A percentile compares a stretch with the other conserved stretches of the same genome.
Evolutionary conservation across 805 yeast species (phyloP).

Genomic region (Priceomyces fermenticarens): DNA sequence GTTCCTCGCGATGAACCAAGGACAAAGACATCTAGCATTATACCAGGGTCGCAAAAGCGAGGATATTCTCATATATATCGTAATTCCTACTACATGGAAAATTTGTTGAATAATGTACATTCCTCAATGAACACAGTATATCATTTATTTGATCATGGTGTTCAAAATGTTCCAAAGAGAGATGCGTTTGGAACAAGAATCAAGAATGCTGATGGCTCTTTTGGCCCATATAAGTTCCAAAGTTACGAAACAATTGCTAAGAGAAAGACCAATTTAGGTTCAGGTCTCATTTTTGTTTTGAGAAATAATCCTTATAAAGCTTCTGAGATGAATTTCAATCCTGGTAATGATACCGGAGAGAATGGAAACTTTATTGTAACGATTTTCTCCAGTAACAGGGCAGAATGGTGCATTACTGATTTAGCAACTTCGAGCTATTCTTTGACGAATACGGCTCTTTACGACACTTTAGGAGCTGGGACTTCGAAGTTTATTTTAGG

Average conservation of each 20-base stretch:
- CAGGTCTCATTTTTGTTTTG: slow-evolving; percentile 34
- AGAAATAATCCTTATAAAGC: slow-evolving; percentile 30
- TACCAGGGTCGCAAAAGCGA: slow-evolving; percentile 37
- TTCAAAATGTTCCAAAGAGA: slow-evolving; percentile 28
- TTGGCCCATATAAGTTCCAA: slow-evolving; percentile 28
- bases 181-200: slow-evolving; percentile 48
- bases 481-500: slow-evolving; percentile 62
- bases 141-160: slow-evolving; percentile 43
- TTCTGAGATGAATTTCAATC: slow-evolving; percentile 21
- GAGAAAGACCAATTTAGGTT: slow-evolving; percentile 30
- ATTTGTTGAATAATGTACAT: slow-evolving; percentile 36
- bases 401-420: slow-evolving; percentile 71
- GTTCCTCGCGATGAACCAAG: slow-evolving; percentile 10
- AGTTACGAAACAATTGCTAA: slow-evolving; percentile 20
- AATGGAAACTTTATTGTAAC: slow-evolving; percentile 46
- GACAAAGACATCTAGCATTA: slow-evolving; percentile 15
- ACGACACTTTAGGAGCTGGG: slow-evolving; percentile 44
- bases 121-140: slow-evolving; percentile 44
- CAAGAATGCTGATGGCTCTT: slow-evolving; percentile 21
- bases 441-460: slow-evolving; percentile 26
- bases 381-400: slow-evolving; percentile 54
- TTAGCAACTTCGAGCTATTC: slow-evolving; percentile 60
- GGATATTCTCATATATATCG: slow-evolving; percentile 56
- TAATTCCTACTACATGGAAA: slow-evolving; percentile 21
- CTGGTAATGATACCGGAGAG: slow-evolving; percentile 19